Base-by-base conservation (phyloP, 306 rosid genomes). In the Canavalia ensiformis region DNA sequence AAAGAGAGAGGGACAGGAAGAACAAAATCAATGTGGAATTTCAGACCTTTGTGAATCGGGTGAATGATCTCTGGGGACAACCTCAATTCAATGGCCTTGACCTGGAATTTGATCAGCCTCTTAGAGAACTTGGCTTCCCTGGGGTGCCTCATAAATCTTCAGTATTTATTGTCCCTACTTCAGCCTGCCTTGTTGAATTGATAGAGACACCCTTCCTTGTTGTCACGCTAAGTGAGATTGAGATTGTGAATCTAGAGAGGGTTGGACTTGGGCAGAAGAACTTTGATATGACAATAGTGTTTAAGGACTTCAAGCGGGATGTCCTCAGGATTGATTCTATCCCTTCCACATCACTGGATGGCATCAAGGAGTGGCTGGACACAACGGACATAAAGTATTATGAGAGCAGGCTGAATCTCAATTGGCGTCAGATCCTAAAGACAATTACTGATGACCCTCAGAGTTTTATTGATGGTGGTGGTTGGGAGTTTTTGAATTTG, bases 261-360 rank as follows among this genome's bases (percentile, higher is more conserved):
- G 97, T 93, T 78, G 99, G 99, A 67, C 97, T 95, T 79, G 99
- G 99, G 81, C 99, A 95, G 92, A 95, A 95, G 88, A 95, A 95
- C 85, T 95, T 95, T 76, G 99, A 95, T 80, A 84, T 95, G 97
- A 90, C 99, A 1, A 42, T 95, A 57, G 97, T 95, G 1, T 95
- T 95, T 86, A 95, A 93, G 88, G 99, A 95, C 87, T 95, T 95
- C 68, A 95, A 93, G 87, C 81, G 86, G 57, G 99, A 95, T 72
- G 99, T 95, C 65, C 92, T 95, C 65, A 88, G 99, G 80, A 95
- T 95, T 37, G 97, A 95, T 78, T 95, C 97, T 25, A 90, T 95
- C 77, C 98, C 99, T 82, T 90, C 96, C 4, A 86, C 93, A 30
- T 81, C 99, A 8, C 98, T 95, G 7, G 98, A 93, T 88, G 95